Percentiles rank a stretch among this genome's conserved stretches.
phyloP scores from a whole-genome alignment of 345 rosid species.

The Adansonia digitata region DNA sequence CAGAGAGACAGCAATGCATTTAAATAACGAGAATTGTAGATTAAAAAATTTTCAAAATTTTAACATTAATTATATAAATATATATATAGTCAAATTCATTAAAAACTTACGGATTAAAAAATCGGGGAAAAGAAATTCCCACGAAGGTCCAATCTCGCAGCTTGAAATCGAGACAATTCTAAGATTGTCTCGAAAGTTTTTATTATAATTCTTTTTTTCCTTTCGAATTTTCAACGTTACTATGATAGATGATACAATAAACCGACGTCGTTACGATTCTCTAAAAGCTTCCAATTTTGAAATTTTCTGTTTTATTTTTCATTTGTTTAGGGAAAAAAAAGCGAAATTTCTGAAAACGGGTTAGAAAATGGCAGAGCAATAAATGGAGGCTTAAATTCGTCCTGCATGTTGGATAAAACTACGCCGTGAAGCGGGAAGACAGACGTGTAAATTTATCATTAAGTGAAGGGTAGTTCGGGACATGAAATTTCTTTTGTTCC shows the following conservation, averaged over 20 bases:
- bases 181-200: neutral
- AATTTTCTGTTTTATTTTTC: neutral
- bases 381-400: too few relatives aligned
- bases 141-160: constrained; percentile 10
- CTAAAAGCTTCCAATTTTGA: constrained; percentile 11
- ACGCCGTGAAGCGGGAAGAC: neutral
- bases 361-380: neutral
- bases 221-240: constrained; percentile 3
- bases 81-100: neutral
- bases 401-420: neutral
- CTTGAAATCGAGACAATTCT: constrained; percentile 4
- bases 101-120: constrained; percentile 28
- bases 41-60: neutral
- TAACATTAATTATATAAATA: neutral
- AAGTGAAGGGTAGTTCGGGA: neutral
- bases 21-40: constrained; percentile 4
- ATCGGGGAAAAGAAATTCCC: neutral
- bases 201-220: neutral
- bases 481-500: neutral
- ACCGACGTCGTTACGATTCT: constrained; percentile 7
- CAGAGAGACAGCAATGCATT: neutral
- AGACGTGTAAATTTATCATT: neutral
- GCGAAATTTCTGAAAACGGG: too few relatives aligned
- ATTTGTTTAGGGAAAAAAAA: neutral
- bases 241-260: neutral